Evolutionary conservation across 2,329 filamentous ascomycete genomes (phyloP).

Genomic region (Ceratocystis harringtonii): DNA sequence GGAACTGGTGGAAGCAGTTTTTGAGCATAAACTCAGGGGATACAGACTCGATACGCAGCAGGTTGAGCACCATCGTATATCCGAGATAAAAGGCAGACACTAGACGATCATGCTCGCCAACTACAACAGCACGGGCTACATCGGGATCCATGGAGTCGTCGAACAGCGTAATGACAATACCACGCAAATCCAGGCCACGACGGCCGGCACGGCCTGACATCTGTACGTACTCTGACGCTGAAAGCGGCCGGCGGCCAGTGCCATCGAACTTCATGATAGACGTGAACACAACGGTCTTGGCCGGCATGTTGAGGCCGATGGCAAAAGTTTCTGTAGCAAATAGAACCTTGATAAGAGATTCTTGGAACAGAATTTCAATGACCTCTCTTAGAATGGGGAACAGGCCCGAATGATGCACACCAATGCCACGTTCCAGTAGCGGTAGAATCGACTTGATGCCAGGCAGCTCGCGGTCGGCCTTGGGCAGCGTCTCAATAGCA

Average conservation of each 20-base stretch:
- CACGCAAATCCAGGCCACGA: constrained; percentile 90
- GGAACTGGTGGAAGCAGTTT: constrained; percentile 94
- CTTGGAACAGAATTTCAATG: constrained; percentile 97
- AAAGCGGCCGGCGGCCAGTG: constrained; percentile 62
- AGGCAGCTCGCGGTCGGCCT: constrained; percentile 74
- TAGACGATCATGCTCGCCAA: constrained; percentile 88
- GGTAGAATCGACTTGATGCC: constrained; percentile 87
- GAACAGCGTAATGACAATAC: constrained; percentile 99
- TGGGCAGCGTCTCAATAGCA: constrained; percentile 81
- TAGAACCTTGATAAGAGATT: constrained; percentile 91
- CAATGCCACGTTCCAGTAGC: constrained; percentile 77
- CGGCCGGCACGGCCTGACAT: constrained; percentile 97
- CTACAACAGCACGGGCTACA: constrained; percentile 87
- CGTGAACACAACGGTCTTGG: constrained; percentile 98
- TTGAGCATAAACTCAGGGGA: constrained; percentile 99
- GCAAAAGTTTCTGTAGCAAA: constrained; percentile 98
- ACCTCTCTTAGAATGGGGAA: constrained; percentile 95
- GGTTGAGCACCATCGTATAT: constrained; percentile 98
- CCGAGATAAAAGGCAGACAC: constrained; percentile 96
- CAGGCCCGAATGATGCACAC: constrained; percentile 91
- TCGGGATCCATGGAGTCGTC: constrained; percentile 90
- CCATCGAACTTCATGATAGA: constrained; percentile 94
- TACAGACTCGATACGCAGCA: constrained; percentile 96
- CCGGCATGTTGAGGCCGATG: constrained; percentile 97
- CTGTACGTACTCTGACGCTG: constrained; percentile 91